These are phyloP conservation scores for Ceratocystis eucalypticola DNA, from an alignment of 2,329 filamentous ascomycete species.

Conservation along the genomic window DNA sequence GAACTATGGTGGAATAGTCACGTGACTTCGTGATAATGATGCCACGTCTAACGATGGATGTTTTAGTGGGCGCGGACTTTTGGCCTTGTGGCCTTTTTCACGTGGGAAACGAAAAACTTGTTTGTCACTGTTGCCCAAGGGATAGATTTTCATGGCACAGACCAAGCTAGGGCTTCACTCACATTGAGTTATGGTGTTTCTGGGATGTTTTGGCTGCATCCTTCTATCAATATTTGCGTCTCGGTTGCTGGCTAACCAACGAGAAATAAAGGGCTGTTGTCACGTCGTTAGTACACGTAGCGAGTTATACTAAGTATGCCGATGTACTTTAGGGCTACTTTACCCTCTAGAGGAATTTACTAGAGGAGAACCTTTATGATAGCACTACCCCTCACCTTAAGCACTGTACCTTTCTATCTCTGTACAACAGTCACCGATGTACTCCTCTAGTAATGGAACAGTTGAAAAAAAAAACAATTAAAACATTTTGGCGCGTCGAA, in stretches of 20 bases:
- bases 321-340: too few relatives aligned
- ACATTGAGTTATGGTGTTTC: not conserved
- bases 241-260: not conserved
- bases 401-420: conserved; percentile 9
- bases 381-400: not conserved
- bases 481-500: not conserved
- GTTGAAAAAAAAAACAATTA: not conserved
- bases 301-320: not conserved
- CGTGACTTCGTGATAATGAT: conserved; percentile 5
- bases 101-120: not conserved
- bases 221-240: not conserved
- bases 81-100: not conserved
- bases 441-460: not conserved
- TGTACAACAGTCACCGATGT: not conserved
- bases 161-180: conserved; percentile 1
- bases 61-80: not conserved
- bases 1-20: not conserved
- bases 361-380: not conserved
- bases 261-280: not conserved
- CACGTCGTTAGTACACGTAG: not conserved
- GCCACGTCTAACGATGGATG: not conserved
- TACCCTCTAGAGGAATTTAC: not conserved
- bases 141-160: conserved; percentile 1
- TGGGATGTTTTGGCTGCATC: not conserved
- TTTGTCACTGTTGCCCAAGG: not conserved